Evolutionary conservation across 805 yeast species (phyloP).

Genomic region (Metschnikowia borealis): DNA sequence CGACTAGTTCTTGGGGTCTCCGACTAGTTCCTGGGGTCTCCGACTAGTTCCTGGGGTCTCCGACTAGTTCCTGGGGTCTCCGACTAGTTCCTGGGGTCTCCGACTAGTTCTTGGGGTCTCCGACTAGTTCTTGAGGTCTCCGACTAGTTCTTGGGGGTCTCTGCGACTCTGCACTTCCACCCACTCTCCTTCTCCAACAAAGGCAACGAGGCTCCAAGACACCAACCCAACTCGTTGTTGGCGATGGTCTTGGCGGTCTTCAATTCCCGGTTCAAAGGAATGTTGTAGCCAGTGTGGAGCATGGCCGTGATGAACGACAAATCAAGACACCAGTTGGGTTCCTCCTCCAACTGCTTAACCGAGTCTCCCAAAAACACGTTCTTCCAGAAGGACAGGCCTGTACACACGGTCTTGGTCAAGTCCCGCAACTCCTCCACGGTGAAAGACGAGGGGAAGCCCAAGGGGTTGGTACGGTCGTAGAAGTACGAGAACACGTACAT

Average conservation of each 20-base stretch:
- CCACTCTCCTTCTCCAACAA: conserved; percentile 60
- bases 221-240: conserved; percentile 95
- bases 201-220: conserved; percentile 95
- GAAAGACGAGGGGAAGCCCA: conserved; percentile 92
- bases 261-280: conserved; percentile 84
- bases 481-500: conserved; percentile 90
- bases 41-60: too few relatives aligned
- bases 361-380: conserved; percentile 65
- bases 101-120: too few relatives aligned
- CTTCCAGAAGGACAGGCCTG: conserved; percentile 76
- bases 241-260: conserved; percentile 88
- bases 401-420: conserved; percentile 78
- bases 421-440: conserved; percentile 80
- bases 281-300: conserved; percentile 94
- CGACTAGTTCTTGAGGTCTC: not conserved
- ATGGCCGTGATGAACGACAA: conserved; percentile 85
- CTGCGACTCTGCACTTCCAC: conserved; percentile 62
- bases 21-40: too few relatives aligned
- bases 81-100: too few relatives aligned
- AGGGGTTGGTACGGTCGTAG: conserved; percentile 89
- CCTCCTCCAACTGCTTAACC: conserved; percentile 58
- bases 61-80: too few relatives aligned
- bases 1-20: too few relatives aligned
- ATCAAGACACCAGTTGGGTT: conserved; percentile 95
- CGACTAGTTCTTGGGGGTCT: conserved; percentile 2